phyloP scores from a whole-genome alignment of 306 rosid species.

The Medicago lupulina region DNA sequence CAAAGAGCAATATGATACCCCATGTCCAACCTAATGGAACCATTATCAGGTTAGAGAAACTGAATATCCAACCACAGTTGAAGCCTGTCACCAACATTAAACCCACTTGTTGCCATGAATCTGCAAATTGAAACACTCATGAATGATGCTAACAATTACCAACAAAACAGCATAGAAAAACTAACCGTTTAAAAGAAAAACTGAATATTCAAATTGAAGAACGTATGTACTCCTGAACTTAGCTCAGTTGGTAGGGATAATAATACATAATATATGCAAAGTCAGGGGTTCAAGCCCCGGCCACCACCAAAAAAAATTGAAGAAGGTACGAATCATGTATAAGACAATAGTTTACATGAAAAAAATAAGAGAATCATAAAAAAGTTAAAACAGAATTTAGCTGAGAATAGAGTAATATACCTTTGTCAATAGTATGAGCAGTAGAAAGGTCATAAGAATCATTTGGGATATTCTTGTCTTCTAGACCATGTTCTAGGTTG shows the following conservation, averaged over 20 bases:
- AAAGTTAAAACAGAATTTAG: neutral
- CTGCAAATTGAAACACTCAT: neutral
- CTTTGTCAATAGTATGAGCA: slow-evolving; percentile 61
- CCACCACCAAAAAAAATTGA: too few relatives aligned
- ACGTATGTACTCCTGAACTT: too few relatives aligned
- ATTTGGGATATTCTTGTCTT: slow-evolving; percentile 8
- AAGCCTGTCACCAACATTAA: slow-evolving; percentile 55
- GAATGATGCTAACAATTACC: too few relatives aligned
- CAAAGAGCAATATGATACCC: slow-evolving; percentile 54
- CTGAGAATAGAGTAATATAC: slow-evolving; percentile 18
- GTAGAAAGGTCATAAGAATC: slow-evolving; percentile 38
- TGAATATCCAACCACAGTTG: slow-evolving; percentile 65
- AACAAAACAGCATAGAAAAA: too few relatives aligned
- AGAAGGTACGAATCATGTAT: neutral
- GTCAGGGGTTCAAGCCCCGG: too few relatives aligned
- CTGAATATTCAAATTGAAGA: too few relatives aligned
- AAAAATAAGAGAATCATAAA: neutral
- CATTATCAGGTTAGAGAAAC: slow-evolving; percentile 58
- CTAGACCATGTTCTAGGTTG: slow-evolving; percentile 46
- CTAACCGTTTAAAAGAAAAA: too few relatives aligned
- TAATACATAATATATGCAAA: too few relatives aligned
- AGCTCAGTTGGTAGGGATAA: too few relatives aligned
- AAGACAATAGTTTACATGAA: neutral
- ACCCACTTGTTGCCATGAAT: slow-evolving; percentile 75
- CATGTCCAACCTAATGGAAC: slow-evolving; percentile 72